Conservation (phyloP, 257 asterid genomes). For the Cynanchum wilfordii region DNA sequence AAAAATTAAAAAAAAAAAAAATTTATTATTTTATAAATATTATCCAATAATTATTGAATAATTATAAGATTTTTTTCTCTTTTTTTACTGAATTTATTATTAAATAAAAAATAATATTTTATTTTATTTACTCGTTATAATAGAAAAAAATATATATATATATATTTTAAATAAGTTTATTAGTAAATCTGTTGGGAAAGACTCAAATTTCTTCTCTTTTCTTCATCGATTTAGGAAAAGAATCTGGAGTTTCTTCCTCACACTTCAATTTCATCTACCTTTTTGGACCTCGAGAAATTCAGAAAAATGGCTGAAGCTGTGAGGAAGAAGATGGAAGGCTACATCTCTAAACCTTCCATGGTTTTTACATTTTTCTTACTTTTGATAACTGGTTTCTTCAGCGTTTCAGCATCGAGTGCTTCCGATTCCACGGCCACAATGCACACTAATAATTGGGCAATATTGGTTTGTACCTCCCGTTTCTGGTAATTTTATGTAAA, state of each 20-base stretch:
- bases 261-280: background rate
- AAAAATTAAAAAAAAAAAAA: no score
- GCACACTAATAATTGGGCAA: slow-evolving; percentile 99
- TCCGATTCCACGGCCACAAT: slow-evolving; percentile 52
- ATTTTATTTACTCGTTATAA: no score
- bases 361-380: background rate
- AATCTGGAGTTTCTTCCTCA: background rate
- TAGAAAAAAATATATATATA: no score
- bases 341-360: background rate
- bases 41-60: no score
- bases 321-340: slow-evolving; percentile 5
- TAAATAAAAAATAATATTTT: no score
- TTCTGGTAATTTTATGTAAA: slow-evolving; percentile 51
- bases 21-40: no score
- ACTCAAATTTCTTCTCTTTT: no score
- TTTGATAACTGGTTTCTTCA: slow-evolving; percentile 13
- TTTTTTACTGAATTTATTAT: no score
- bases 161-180: no score
- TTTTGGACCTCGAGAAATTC: background rate
- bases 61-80: no score
- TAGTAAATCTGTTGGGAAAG: no score
- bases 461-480: slow-evolving; percentile 94
- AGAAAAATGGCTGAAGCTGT: background rate
- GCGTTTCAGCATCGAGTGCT: slow-evolving; percentile 35
- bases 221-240: no score